Percentiles rank a stretch among this genome's conserved stretches.
Conservation (phyloP, 306 rosid genomes). For the Prunus campanulata region DNA sequence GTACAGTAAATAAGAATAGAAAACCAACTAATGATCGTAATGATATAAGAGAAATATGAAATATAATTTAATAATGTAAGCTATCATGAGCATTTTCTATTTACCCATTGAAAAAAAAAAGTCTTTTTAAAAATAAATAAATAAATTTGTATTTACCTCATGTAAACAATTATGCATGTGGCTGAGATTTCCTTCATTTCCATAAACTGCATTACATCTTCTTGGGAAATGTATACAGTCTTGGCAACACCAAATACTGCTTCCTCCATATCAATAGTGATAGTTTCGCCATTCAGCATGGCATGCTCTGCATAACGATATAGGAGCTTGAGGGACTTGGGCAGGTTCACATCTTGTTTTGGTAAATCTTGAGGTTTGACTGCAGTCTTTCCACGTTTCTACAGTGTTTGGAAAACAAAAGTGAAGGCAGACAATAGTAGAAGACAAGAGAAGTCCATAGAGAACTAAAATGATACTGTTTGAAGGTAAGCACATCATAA, state of each 20-base stretch:
- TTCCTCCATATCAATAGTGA: slow-evolving; percentile 1
- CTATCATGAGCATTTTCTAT: background rate
- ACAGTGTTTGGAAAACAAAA: background rate
- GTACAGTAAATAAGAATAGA: background rate
- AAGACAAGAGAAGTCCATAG: background rate
- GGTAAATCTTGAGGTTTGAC: background rate
- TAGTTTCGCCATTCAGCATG: slow-evolving; percentile 1
- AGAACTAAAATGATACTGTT: background rate
- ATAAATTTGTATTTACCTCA: slow-evolving; percentile 1
- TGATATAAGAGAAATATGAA: background rate
- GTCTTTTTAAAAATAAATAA: too few relatives aligned
- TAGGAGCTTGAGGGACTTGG: slow-evolving; percentile 10
- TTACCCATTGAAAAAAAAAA: background rate
- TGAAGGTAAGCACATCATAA: background rate
- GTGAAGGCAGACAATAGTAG: background rate
- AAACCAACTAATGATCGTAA: background rate
- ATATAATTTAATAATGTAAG: background rate
- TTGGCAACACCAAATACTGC: slow-evolving; percentile 14
- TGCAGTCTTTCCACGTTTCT: background rate
- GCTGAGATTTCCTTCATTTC: slow-evolving; percentile 19
- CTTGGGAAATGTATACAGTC: slow-evolving; percentile 3
- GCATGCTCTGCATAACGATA: slow-evolving; percentile 14
- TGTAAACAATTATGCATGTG: slow-evolving; percentile 12
- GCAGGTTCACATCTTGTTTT: slow-evolving; percentile 11
- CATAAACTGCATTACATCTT: slow-evolving; percentile 13